Base-by-base conservation (phyloP, 257 asterid species). In the Fraxinus anomala region DNA sequence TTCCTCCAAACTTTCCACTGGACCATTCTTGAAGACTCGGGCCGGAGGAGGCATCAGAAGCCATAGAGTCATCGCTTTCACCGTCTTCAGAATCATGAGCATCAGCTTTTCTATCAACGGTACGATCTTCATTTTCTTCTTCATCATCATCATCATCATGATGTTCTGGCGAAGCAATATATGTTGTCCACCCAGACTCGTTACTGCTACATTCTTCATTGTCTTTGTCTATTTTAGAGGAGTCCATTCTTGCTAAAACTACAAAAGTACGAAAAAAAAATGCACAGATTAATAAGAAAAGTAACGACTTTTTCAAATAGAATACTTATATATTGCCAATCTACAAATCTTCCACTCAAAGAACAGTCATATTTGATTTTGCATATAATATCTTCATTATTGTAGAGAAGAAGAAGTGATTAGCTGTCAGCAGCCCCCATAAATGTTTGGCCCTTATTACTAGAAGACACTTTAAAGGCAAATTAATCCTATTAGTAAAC, bases 11-110 rank as follows among this genome's bases (percentile, higher is more conserved):
- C 73, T 76, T 77, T 82, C 47, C 56, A 68, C 69, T 36, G 2
- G 63, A 68, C 49, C 49, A 26, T 37, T 80, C 85, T 74, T 77
- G 88, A 73, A 81, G 80, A 49, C 86, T 83, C 8, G 91, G 91
- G 65, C 88, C 89, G 24, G 89, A 87, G 33, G 88, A 83, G 23
- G 91, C 91, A 76, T 85, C 91, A 19, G 91, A 87, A 76, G 87
- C 84, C 91, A 83, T 83, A 11, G 91, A 87, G 34, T 87, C 89
- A 59, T 85, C 91, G 6, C 85, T 87, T 47, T 73, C 82, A 8
- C 69, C 73, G n/a, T 80, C 83, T 76, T 81, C 84, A 24, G 67
- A 74, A 23, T 69, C 72, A 2, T 56, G 68, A 72, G 61, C 80
- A 11, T 30, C 5, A 12, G 72, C 73, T 72, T 59, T 61, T 44